Percentiles rank a stretch among this genome's conserved stretches.
These are phyloP conservation scores for Boletus rubroflammeus DNA, from an alignment of 768 basidiomycete species.

Conservation along the genomic window DNA sequence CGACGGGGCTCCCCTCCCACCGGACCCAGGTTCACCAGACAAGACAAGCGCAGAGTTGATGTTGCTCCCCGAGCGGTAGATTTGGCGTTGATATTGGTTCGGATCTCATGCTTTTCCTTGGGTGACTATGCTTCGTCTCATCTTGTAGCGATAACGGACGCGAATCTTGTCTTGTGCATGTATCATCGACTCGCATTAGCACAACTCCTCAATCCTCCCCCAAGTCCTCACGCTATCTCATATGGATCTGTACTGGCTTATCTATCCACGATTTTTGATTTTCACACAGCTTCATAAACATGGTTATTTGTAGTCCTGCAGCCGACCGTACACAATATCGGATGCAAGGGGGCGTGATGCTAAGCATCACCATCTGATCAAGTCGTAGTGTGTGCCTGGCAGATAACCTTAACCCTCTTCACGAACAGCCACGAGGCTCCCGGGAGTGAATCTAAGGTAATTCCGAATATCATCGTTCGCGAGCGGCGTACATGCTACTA, in stretches of 20 bases:
- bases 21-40: slow-evolving; percentile 42
- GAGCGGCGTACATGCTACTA: neutral
- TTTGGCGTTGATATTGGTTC: neutral
- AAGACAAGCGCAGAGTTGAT: slow-evolving; percentile 39
- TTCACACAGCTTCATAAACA: neutral
- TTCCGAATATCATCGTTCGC: neutral
- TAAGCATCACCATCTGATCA: neutral
- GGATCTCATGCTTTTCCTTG: neutral
- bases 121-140: neutral
- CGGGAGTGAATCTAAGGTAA: neutral
- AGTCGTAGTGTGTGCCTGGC: neutral
- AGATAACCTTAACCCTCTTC: neutral
- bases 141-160: slow-evolving; percentile 22
- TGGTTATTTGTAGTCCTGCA: neutral
- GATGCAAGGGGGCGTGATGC: neutral
- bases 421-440: too few species aligned
- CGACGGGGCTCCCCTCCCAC: slow-evolving; percentile 38
- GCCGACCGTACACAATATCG: neutral
- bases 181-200: slow-evolving; percentile 14
- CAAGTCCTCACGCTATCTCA: slow-evolving; percentile 9
- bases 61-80: slow-evolving; percentile 44
- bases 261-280: slow-evolving; percentile 9
- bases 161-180: slow-evolving; percentile 13
- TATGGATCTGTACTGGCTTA: slow-evolving; percentile 13
- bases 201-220: neutral